Evolutionary conservation across 1,284 basidiomycete species (phyloP).

Genomic region (Hemileia vastatrix): DNA sequence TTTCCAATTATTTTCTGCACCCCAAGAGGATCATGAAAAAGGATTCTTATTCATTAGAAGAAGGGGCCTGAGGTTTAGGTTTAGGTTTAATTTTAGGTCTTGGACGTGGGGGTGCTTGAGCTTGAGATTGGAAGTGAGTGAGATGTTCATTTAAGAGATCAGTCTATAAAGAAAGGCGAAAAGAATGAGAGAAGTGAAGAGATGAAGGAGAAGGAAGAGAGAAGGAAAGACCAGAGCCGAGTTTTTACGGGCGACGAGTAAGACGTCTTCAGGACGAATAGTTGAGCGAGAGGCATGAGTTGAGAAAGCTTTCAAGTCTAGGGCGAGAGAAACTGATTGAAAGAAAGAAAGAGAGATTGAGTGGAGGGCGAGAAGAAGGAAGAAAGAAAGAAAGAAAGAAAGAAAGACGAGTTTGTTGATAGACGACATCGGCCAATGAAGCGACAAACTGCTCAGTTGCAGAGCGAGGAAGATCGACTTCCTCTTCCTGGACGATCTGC

Average conservation of each 20-base stretch:
- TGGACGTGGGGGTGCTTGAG: too few relatives aligned
- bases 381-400: neutral
- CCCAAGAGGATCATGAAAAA: too few relatives aligned
- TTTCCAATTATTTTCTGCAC: too few relatives aligned
- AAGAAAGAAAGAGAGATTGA: too few relatives aligned
- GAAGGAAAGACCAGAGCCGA: conserved; percentile 11
- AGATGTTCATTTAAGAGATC: too few relatives aligned
- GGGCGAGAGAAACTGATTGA: conserved; percentile 5
- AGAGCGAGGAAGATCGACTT: conserved; percentile 14
- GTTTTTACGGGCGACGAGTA: conserved; percentile 9
- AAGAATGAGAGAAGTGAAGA: too few relatives aligned
- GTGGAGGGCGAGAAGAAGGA: neutral
- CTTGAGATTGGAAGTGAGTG: too few relatives aligned
- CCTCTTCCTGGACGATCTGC: conserved; percentile 21
- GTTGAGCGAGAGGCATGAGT: conserved; percentile 14
- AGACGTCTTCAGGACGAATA: conserved; percentile 18
- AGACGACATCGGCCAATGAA: conserved; percentile 16
- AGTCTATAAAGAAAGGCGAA: too few relatives aligned
- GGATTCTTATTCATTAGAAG: too few relatives aligned
- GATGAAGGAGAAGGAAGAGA: too few relatives aligned
- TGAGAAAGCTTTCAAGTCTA: conserved; percentile 19
- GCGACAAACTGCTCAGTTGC: conserved; percentile 18
- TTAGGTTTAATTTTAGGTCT: too few relatives aligned
- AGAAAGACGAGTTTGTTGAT: conserved; percentile 6
- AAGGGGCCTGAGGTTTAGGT: too few relatives aligned